Conservation (phyloP, 805 yeast species). For the Candida koratica region DNA sequence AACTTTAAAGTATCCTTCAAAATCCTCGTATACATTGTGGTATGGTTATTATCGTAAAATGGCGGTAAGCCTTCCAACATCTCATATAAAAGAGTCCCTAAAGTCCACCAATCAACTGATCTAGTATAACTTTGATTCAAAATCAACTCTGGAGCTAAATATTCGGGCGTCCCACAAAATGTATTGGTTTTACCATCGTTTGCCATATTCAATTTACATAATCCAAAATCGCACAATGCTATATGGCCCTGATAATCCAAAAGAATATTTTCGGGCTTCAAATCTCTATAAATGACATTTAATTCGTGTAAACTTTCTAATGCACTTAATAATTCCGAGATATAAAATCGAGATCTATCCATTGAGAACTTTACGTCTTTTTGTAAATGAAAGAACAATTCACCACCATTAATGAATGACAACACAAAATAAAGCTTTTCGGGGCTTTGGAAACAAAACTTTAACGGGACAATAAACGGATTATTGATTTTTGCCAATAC, state of each 20-base stretch:
- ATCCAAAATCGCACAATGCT: conserved; percentile 95
- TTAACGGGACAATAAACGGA: conserved; percentile 94
- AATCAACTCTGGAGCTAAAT: conserved; percentile 90
- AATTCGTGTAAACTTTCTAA: conserved; percentile 86
- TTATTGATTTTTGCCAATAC: conserved; percentile 89
- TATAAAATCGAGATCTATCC: conserved; percentile 86
- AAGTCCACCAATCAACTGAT: conserved; percentile 98
- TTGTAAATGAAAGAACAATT: conserved; percentile 89
- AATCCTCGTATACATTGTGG: conserved; percentile 91
- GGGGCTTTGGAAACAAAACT: conserved; percentile 95
- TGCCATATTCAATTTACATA: conserved; percentile 93
- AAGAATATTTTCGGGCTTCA: conserved; percentile 93
- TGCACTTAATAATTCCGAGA: conserved; percentile 91
- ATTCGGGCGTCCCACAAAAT: conserved; percentile 98
- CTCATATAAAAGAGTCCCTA: conserved; percentile 89
- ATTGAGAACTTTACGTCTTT: conserved; percentile 84
- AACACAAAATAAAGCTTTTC: conserved; percentile 88
- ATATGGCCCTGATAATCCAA: conserved; percentile 96
- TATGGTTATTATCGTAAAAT: conserved; percentile 89
- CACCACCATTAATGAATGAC: conserved; percentile 96
- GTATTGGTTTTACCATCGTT: conserved; percentile 84
- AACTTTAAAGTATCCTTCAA: conserved; percentile 83
- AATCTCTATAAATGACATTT: conserved; percentile 91
- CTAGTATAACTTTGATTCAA: conserved; percentile 93
- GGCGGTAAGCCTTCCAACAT: conserved; percentile 98